Conservation (phyloP, 2,329 filamentous ascomycete genomes). For the Scedosporium minutisporum region DNA sequence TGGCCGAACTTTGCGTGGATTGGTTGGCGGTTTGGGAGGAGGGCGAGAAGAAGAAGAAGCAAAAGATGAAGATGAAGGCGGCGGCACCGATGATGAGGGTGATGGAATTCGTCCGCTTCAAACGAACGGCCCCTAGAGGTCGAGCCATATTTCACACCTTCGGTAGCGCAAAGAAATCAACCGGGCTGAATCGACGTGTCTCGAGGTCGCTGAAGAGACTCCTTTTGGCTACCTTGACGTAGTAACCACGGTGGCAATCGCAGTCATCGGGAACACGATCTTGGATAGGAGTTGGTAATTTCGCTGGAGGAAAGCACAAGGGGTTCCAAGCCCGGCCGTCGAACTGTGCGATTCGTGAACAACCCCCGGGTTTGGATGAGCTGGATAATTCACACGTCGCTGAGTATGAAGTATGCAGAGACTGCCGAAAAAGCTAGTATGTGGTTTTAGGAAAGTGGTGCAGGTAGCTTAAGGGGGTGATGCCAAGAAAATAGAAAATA, state of each 20-base stretch:
- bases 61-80: slow-evolving; percentile 64
- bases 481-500: slow-evolving; percentile 4
- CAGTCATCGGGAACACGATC: background rate
- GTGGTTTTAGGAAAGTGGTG: background rate
- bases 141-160: slow-evolving; percentile 33
- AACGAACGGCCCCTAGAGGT: slow-evolving; percentile 55
- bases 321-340: background rate
- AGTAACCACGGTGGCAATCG: background rate
- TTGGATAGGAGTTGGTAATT: background rate
- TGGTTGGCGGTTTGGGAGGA: slow-evolving; percentile 29
- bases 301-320: background rate
- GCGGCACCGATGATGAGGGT: slow-evolving; percentile 61
- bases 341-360: background rate
- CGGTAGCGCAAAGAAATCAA: background rate
- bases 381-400: background rate
- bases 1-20: slow-evolving; percentile 11
- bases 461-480: slow-evolving; percentile 1
- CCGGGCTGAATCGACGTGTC: background rate
- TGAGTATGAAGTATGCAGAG: background rate
- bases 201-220: background rate
- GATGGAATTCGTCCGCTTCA: slow-evolving; percentile 71
- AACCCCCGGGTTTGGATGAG: background rate
- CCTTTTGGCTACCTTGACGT: background rate
- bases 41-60: slow-evolving; percentile 39
- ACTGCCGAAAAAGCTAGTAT: background rate